Evolutionary conservation across 768 basidiomycete genomes (phyloP), one percentile per base, ranked within the genome.

Genomic region (Termitomyces sp.): DNA sequence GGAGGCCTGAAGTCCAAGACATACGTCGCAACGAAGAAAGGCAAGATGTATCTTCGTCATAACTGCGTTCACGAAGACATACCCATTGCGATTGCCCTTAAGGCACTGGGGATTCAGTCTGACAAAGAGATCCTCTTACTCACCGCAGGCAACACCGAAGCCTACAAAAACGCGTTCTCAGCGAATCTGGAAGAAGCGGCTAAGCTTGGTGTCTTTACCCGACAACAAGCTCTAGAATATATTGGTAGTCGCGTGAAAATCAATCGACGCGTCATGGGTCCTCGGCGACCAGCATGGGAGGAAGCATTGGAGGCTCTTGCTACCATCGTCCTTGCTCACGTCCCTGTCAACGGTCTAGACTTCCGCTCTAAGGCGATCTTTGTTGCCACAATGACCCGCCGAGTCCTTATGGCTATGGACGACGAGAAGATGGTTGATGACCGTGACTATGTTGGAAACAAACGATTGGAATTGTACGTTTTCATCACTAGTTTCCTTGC

Each of bases 371-470:
- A 99, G 70, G 95, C 94, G 19, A 90, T 98, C 62, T 98, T 98
- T 68, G 90, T 98, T 32, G 96, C 93, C 1, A 96, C 93, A 2
- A 99, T 99, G 97, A 95, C 93, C 0, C 81, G 96, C 17, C 80
- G 97, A 45, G 97, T 99, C 12, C 77, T 99, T 51, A 93, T 95
- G 89, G 95, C 95, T 17, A 90, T 98, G 85, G 85, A 94, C 57
- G 94, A 98, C 69, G 92, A 93, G 70, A 95, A 88, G 65, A 94
- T 95, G 85, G 95, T 97, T 10, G 97, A 99, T 64, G 97, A 99
- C 73, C 82, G 97, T 46, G 97, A 99, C 72, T 99, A 99, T 69
- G 97, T 99, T 57, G 97, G 97, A 47, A 99, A 99, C 74, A 99
- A 99, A 73, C 91, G 97, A 47, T 75, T 99, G 43, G 97, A 99